A percentile compares a stretch with the other conserved stretches of the same genome.
These are phyloP conservation scores for Umbellularia californica DNA, from an alignment of 164 flowering plant genomes.

Conservation along the genomic window DNA sequence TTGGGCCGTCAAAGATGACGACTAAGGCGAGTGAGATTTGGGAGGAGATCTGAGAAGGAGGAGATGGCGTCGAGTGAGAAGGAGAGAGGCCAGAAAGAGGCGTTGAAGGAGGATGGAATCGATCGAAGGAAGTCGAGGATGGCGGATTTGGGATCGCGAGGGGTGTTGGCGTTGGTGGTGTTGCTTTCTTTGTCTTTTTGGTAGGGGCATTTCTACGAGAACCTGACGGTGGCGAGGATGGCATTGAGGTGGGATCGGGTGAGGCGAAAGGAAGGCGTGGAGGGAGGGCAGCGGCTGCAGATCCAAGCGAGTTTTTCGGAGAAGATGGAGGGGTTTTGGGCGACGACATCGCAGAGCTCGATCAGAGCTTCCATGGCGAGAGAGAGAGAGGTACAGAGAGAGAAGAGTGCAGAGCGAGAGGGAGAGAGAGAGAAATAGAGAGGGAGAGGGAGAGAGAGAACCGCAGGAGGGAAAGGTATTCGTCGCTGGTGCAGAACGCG, in stretches of 20 bases:
- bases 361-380: slow-evolving; percentile 65
- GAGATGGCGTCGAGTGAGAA: slow-evolving; percentile 34
- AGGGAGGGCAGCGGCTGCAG: slow-evolving; percentile 75
- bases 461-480: no score
- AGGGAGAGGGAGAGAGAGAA: no score
- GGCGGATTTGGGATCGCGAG: slow-evolving; percentile 29
- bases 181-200: neutral
- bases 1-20: no score
- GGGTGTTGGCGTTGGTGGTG: neutral
- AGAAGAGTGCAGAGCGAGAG: no score
- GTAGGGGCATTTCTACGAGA: slow-evolving; percentile 55
- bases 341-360: slow-evolving; percentile 83
- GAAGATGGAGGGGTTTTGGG: slow-evolving; percentile 57
- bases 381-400: neutral
- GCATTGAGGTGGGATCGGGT: slow-evolving; percentile 88
- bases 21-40: no score
- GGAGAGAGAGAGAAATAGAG: no score
- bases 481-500: no score
- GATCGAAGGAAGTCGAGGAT: slow-evolving; percentile 64
- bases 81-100: slow-evolving; percentile 84
- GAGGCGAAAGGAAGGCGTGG: slow-evolving; percentile 34
- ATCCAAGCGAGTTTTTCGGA: slow-evolving; percentile 77
- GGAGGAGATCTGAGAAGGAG: slow-evolving; percentile 52
- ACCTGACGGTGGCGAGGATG: slow-evolving; percentile 65
- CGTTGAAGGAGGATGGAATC: slow-evolving; percentile 50